Conservation (phyloP, 805 yeast species). For the Myxozyma neotropica region DNA sequence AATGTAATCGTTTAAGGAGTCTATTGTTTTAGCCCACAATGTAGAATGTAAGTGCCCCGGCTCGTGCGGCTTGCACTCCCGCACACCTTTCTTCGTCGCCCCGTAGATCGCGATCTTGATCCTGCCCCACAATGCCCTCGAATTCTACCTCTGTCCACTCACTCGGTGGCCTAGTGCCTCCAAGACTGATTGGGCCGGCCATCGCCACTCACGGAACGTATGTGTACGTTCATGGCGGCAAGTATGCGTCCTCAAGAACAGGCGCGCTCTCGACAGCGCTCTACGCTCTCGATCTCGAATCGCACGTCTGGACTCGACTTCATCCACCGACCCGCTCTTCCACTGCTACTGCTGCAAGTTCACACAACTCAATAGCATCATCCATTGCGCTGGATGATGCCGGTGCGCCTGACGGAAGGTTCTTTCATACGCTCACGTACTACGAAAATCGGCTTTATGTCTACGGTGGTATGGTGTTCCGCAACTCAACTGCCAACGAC, state of each 20-base stretch:
- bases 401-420: conserved; percentile 19
- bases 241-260: conserved; percentile 8
- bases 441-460: conserved; percentile 14
- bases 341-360: neutral
- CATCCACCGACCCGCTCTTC: conserved; percentile 2
- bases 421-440: conserved; percentile 24
- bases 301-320: conserved; percentile 16
- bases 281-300: conserved; percentile 24
- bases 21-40: too few species aligned
- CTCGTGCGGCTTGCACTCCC: neutral
- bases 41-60: neutral
- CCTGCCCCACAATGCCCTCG: neutral
- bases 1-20: too few species aligned
- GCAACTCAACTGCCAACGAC: conserved; percentile 13
- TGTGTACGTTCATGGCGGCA: conserved; percentile 28
- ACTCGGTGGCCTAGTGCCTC: conserved; percentile 26
- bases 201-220: neutral
- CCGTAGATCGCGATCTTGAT: too few species aligned
- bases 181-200: conserved; percentile 27
- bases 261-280: conserved; percentile 15
- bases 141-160: neutral
- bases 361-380: neutral
- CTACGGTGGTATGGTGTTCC: conserved; percentile 23
- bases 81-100: neutral
- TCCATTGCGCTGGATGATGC: neutral